Conservation (phyloP, 805 yeast genomes). For the Dipodascus albidus region DNA sequence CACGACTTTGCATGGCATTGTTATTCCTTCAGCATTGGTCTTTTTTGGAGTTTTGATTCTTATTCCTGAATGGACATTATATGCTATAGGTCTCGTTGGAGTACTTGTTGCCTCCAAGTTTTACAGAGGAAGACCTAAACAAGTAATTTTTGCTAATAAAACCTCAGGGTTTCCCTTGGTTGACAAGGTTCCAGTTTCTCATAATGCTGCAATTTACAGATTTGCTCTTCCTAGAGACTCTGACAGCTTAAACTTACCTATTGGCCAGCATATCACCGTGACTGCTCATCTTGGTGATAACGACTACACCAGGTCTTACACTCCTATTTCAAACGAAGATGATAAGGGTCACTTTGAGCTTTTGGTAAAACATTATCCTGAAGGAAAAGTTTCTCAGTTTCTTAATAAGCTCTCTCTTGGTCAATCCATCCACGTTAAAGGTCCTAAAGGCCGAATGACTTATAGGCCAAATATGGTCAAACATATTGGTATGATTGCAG, state of each 20-base stretch:
- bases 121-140: conserved; percentile 16
- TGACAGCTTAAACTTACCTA: conserved; percentile 76
- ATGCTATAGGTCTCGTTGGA: conserved; percentile 16
- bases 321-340: conserved; percentile 53
- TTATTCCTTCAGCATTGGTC: conserved; percentile 21
- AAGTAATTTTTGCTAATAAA: conserved; percentile 49
- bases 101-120: conserved; percentile 17
- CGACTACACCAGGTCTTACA: conserved; percentile 76
- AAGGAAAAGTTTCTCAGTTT: conserved; percentile 72
- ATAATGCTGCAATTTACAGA: conserved; percentile 31
- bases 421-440: conserved; percentile 60
- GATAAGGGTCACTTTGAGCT: conserved; percentile 74
- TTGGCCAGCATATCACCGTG: conserved; percentile 87
- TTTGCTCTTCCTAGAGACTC: conserved; percentile 68
- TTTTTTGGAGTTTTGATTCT: conserved; percentile 20
- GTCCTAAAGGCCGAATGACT: conserved; percentile 84
- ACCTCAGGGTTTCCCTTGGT: conserved; percentile 72
- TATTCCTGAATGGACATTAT: conserved; percentile 15
- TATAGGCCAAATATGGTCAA: conserved; percentile 69
- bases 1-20: conserved; percentile 24
- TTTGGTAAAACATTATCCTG: conserved; percentile 72
- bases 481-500: conserved; percentile 80
- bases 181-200: conserved; percentile 50
- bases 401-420: conserved; percentile 67
- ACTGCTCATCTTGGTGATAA: conserved; percentile 67